These are phyloP conservation scores for Tephrocybe sp. DNA, from an alignment of 768 basidiomycete genomes.

Conservation along the genomic window DNA sequence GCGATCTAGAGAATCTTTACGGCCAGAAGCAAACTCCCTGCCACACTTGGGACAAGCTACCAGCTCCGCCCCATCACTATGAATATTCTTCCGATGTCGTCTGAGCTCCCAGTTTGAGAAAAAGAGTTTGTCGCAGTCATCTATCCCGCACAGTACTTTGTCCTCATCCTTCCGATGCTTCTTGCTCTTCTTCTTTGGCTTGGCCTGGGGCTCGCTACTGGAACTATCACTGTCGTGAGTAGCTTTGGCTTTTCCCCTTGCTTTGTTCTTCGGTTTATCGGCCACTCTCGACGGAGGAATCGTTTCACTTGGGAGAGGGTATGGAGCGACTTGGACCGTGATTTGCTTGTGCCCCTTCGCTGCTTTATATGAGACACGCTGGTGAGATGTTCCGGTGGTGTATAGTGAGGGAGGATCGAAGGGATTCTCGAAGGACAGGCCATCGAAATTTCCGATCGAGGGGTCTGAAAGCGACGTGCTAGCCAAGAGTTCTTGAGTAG, in stretches of 20 bases:
- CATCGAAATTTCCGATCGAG: too few relatives aligned
- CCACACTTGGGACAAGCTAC: constrained; percentile 3
- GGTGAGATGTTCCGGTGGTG: not conserved
- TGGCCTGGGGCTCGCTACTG: not conserved
- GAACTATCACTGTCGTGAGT: not conserved
- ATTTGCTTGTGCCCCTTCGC: constrained; percentile 1
- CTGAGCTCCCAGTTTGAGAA: constrained; percentile 12
- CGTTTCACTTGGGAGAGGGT: not conserved
- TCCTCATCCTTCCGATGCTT: constrained; percentile 2
- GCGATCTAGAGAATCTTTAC: constrained; percentile 7
- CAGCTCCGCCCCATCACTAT: not conserved
- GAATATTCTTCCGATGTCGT: constrained; percentile 1
- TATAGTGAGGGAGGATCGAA: too few relatives aligned
- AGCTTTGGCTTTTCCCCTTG: constrained; percentile 2
- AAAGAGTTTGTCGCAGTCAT: constrained; percentile 5
- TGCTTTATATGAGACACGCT: not conserved
- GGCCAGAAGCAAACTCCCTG: not conserved
- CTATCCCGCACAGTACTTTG: not conserved
- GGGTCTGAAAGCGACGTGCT: too few relatives aligned
- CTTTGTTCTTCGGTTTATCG: not conserved
- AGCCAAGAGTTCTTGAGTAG: too few relatives aligned
- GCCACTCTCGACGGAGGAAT: not conserved
- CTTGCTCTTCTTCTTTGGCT: not conserved
- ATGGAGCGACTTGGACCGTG: constrained; percentile 2
- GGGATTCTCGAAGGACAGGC: too few relatives aligned